Percentiles rank a stretch among this genome's conserved stretches.
Evolutionary conservation across 2,329 filamentous ascomycete genomes (phyloP).

Genomic region (Peltaster fructicola): DNA sequence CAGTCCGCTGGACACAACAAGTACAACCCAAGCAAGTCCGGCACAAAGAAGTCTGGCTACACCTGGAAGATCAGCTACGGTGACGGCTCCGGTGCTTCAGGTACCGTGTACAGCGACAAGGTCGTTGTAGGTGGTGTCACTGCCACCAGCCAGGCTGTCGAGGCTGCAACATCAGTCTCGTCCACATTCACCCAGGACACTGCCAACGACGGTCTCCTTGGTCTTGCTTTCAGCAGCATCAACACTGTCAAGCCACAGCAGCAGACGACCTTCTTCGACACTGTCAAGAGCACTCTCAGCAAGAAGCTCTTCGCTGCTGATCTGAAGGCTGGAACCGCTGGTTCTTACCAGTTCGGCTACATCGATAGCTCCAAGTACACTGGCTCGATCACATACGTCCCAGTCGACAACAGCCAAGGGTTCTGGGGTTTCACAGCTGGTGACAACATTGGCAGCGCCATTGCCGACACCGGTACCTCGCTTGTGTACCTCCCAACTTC

Average conservation of each 20-base stretch:
- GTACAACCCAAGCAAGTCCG: conserved; percentile 35
- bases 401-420: conserved; percentile 38
- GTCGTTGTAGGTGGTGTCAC: conserved; percentile 43
- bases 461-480: conserved; percentile 56
- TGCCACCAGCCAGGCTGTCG: conserved; percentile 44
- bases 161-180: conserved; percentile 44
- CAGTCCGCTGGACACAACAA: conserved; percentile 37
- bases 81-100: conserved; percentile 44
- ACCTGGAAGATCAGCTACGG: conserved; percentile 47
- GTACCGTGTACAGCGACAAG: conserved; percentile 47
- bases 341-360: conserved; percentile 40
- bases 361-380: conserved; percentile 38
- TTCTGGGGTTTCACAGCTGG: conserved; percentile 45
- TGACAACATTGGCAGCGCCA: conserved; percentile 39
- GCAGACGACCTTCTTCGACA: conserved; percentile 44
- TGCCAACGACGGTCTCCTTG: conserved; percentile 42
- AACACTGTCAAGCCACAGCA: conserved; percentile 36
- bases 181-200: conserved; percentile 31
- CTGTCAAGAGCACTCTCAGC: conserved; percentile 33
- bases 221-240: conserved; percentile 40
- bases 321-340: conserved; percentile 35
- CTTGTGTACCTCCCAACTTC: conserved; percentile 40
- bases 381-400: conserved; percentile 38
- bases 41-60: conserved; percentile 29
- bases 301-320: conserved; percentile 39